These are phyloP conservation scores for Hyaloscypha finlandica DNA, from an alignment of 495 filamentous ascomycete genomes.

Conservation along the genomic window DNA sequence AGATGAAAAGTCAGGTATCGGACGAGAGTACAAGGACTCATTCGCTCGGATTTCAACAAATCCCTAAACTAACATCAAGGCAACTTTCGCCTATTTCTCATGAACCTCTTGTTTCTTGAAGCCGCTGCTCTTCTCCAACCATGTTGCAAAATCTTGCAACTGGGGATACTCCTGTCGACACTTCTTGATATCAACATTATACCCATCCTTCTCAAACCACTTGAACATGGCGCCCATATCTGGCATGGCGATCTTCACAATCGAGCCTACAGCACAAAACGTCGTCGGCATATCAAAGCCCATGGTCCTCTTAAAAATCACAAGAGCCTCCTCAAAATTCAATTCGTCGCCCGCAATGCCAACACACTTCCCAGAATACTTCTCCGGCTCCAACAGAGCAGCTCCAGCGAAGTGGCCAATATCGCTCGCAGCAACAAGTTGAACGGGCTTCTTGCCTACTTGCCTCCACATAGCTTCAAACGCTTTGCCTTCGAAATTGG, in stretches of 20 bases:
- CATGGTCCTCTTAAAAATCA: conserved; percentile 40
- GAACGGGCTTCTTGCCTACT: conserved; percentile 49
- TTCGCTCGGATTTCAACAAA: too few species aligned
- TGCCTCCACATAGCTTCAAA: conserved; percentile 57
- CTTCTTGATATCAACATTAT: conserved; percentile 43
- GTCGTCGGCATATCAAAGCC: conserved; percentile 41
- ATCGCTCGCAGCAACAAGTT: conserved; percentile 58
- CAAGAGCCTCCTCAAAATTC: conserved; percentile 41
- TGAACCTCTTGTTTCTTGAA: conserved; percentile 33
- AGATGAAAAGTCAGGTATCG: too few species aligned
- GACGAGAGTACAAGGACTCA: too few species aligned
- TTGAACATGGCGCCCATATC: conserved; percentile 45
- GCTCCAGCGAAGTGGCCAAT: conserved; percentile 66
- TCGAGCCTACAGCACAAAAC: conserved; percentile 42
- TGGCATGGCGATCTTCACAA: conserved; percentile 39
- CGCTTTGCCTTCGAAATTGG: conserved; percentile 59
- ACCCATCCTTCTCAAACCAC: conserved; percentile 49
- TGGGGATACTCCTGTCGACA: conserved; percentile 40
- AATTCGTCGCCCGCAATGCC: conserved; percentile 50
- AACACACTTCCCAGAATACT: conserved; percentile 41
- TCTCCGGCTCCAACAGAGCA: conserved; percentile 49
- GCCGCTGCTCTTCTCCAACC: conserved; percentile 41
- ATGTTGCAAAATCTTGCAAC: conserved; percentile 44
- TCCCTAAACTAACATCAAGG: too few species aligned
- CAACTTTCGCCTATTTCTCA: not conserved